phyloP scores from a whole-genome alignment of 441 rosid species.

The Corymbia calophylla region DNA sequence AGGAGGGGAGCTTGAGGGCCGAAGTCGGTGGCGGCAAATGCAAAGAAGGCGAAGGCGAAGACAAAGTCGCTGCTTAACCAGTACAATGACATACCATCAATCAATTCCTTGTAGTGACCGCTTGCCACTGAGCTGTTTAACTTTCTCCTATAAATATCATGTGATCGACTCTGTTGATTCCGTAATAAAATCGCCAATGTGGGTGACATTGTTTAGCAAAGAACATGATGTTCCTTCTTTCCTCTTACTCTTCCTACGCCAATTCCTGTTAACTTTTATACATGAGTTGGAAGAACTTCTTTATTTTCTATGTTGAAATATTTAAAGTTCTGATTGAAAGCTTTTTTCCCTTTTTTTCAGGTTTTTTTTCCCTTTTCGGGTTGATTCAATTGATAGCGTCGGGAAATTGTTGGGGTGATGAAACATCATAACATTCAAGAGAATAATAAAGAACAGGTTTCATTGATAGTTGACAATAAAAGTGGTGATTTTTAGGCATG shows the following conservation, averaged over 20 bases:
- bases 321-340: too few relatives aligned
- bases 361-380: too few relatives aligned
- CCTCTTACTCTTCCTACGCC: too few relatives aligned
- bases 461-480: not conserved
- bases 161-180: not conserved
- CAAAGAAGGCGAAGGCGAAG: not conserved
- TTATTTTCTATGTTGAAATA: too few relatives aligned
- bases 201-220: too few relatives aligned
- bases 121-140: not conserved
- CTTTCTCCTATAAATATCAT: not conserved
- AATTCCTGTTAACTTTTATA: too few relatives aligned
- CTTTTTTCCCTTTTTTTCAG: too few relatives aligned
- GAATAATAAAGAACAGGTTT: not conserved
- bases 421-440: not conserved
- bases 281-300: too few relatives aligned
- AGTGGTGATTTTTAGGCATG: not conserved
- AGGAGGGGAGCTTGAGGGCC: not conserved
- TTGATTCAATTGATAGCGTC: too few relatives aligned
- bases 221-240: too few relatives aligned
- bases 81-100: not conserved
- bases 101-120: not conserved
- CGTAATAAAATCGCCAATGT: not conserved
- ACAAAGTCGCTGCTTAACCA: not conserved
- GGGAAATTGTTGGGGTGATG: not conserved
- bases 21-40: not conserved